Base-by-base conservation (phyloP, 805 yeast species). In the Pichia pseudocactophila region DNA sequence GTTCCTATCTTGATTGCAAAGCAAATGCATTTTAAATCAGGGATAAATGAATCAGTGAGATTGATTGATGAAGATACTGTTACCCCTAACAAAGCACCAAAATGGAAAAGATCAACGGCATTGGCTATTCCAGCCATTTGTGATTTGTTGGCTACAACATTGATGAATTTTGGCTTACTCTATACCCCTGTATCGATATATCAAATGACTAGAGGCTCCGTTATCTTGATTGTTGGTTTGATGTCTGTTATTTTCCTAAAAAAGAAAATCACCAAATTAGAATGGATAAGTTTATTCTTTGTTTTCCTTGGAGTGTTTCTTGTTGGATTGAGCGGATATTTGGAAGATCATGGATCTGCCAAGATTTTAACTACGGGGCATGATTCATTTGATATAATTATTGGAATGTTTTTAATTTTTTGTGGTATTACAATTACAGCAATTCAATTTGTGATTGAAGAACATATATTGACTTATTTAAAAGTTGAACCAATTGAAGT, bases 121-220 rank as follows among this genome's bases (percentile, higher is more conserved):
- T 55, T 76, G 38, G 64, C 83, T 0, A 57, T 80, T 35, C 92
- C 92, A 1, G 75, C 92, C 1, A 55, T 72, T 8, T 81, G 88
- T 60, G 94, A 84, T 58, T 67, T 83, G 38, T 52, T 71, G 30
- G 90, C 81, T 3, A 84, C 94, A 1, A 83, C 92, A 0, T 61
- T 84, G 49, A 70, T 83, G 77, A 80, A 83, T 52, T 57, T 82
- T n/a, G 92, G 92, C 0, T 66, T 84, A 46, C 58, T 82, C 19
- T 78, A 77, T 59, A 78, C 80, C 1, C 90, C 92, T 0, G 92
- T 83, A 8, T 80, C 88, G 1, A 72, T 83, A 39, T 84, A 82
- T 59, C 94, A 84, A 58, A 84, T 84, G 94, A 78, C 82, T n/a
- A 66, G 94, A 49, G 92, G 94, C 2, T 74, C 87, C 0, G 64